These are phyloP conservation scores for Colletotrichum sp. DNA, from an alignment of 2,329 filamentous ascomycete genomes.

Conservation along the genomic window DNA sequence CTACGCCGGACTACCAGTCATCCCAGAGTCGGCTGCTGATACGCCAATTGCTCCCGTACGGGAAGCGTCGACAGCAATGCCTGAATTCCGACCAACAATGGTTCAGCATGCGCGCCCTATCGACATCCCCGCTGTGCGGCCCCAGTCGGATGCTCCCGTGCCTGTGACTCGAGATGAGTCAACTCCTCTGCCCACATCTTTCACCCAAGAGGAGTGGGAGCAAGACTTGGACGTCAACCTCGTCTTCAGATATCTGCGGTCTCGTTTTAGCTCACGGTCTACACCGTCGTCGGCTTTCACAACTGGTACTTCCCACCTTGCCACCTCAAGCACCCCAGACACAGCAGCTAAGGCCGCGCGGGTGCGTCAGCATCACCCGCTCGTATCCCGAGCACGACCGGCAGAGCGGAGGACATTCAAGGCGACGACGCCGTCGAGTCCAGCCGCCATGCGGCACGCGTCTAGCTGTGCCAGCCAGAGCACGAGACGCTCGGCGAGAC, in stretches of 20 bases:
- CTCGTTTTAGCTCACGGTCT: constrained; percentile 68
- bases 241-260: constrained; percentile 86
- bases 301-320: constrained; percentile 51
- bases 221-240: constrained; percentile 88
- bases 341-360: constrained; percentile 79
- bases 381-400: constrained; percentile 67
- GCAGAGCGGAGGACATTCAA: constrained; percentile 63
- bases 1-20: constrained; percentile 78
- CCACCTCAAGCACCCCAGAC: constrained; percentile 63
- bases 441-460: constrained; percentile 52
- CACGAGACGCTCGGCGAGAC: constrained; percentile 73
- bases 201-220: constrained; percentile 88
- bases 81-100: constrained; percentile 56
- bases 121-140: constrained; percentile 36
- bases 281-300: constrained; percentile 45
- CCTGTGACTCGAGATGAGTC: constrained; percentile 8
- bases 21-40: constrained; percentile 55
- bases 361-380: constrained; percentile 87
- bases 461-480: constrained; percentile 88
- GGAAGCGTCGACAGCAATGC: constrained; percentile 56
- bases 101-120: constrained; percentile 39
- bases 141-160: constrained; percentile 20
- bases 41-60: constrained; percentile 33
- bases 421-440: constrained; percentile 53
- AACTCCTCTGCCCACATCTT: constrained; percentile 32